A percentile compares a stretch with the other conserved stretches of the same genome.
Conservation (phyloP, 148 eudicot species). For the Fagopyrum homotropicum region DNA sequence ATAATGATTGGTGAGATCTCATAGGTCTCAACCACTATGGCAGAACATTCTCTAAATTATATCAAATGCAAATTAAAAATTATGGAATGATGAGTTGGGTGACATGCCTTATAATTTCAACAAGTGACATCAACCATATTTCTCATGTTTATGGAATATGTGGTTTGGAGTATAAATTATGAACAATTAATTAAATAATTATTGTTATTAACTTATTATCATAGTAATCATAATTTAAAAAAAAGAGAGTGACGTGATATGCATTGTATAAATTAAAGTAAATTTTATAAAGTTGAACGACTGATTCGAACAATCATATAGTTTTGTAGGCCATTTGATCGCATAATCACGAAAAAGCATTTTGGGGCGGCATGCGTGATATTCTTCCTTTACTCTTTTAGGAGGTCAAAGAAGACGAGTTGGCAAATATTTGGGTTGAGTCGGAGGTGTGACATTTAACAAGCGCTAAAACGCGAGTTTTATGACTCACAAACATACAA, state of each 20-base stretch:
- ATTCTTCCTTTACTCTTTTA: too few species aligned
- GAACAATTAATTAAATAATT: not conserved
- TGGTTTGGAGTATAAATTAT: not conserved
- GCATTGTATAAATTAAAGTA: not conserved
- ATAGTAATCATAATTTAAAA: not conserved
- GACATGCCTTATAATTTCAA: not conserved
- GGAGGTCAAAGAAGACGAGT: too few species aligned
- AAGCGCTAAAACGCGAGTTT: too few species aligned
- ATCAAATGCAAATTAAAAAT: not conserved
- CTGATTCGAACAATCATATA: too few species aligned
- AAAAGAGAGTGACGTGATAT: not conserved
- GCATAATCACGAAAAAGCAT: not conserved
- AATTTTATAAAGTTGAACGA: too few species aligned
- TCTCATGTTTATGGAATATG: not conserved
- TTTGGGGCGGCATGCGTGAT: too few species aligned
- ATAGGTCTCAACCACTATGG: conserved; percentile 6
- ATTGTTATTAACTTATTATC: not conserved
- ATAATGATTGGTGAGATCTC: conserved; percentile 5
- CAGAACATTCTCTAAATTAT: conserved; percentile 3
- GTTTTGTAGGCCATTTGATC: not conserved
- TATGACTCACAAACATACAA: too few species aligned
- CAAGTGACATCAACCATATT: not conserved
- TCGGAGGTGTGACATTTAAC: too few species aligned
- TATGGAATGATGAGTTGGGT: not conserved
- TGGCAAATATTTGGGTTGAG: too few species aligned